Evolutionary conservation across 805 yeast genomes (phyloP), one percentile per base, ranked within the genome.

Genomic region (Starmerella cellae): DNA sequence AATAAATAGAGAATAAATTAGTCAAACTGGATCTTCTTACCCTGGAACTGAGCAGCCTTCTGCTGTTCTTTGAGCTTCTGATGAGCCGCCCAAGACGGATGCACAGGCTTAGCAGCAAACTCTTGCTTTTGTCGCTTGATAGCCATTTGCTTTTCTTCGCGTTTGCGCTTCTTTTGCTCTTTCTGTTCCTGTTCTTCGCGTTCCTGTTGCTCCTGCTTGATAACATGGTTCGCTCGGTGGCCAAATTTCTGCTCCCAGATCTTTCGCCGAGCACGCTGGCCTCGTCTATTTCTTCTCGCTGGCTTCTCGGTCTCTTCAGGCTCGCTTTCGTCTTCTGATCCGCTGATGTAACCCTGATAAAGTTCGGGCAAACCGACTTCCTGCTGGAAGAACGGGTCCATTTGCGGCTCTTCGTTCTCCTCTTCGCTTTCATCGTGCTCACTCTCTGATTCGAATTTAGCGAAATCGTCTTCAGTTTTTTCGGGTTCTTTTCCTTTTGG

Each of bases 11-110:
- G 18, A 26, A 24, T 4, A 5, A 13, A n/a, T 9, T 26, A 35
- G 32, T 77, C 84, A 59, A 87, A 87, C 3, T 70, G 75, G 51
- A 81, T 71, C 67, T 87, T 88, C 64, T 84, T 87, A 58, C 98
- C 98, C 39, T 67, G 60, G 57, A 85, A 85, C 58, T 77, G 75
- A 38, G 70, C 77, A 44, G 74, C 72, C 62, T 75, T 31, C 49
- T 67, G 59, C 39, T 74, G 73, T 51, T 79, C 81, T 55, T 82
- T 80, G 22, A 77, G 82, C 49, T 71, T 62, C 64, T 73, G 75
- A 65, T 82, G 82, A 19, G 98, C 98, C 53, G 74, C 78, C 99
- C 99, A 91, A 2, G 98, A 91, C n/a, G 99, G 99, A 72, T 91
- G 99, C 50, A 81, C 49, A 5, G 68, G 63, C 38, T 57, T 56